A percentile compares a stretch with the other conserved stretches of the same genome.
These are phyloP conservation scores for Exidia glandulosa DNA, from an alignment of 768 basidiomycete genomes.

Conservation along the genomic window DNA sequence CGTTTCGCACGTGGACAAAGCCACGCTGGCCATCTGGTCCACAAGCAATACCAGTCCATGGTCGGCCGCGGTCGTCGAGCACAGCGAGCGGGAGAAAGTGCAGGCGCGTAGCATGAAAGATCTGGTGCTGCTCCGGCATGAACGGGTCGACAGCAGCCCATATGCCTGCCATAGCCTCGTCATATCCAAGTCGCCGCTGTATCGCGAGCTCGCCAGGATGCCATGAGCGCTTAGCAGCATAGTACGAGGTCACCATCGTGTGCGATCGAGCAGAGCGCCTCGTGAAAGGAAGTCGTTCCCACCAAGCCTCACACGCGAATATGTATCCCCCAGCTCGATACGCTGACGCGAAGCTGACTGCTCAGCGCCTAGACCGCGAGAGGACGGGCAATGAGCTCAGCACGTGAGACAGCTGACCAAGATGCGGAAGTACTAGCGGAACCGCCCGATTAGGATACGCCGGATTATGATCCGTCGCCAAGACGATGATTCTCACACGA, in stretches of 20 bases:
- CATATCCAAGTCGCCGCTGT: conserved; percentile 36
- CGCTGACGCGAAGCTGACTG: no score
- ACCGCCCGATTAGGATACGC: no score
- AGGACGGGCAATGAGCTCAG: no score
- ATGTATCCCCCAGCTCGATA: no score
- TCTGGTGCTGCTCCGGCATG: conserved; percentile 37
- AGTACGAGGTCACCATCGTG: not conserved
- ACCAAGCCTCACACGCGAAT: no score
- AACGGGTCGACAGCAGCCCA: conserved; percentile 34
- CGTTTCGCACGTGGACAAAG: conserved; percentile 28
- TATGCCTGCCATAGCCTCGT: conserved; percentile 23
- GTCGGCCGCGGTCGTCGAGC: conserved; percentile 37
- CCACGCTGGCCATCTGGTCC: conserved; percentile 33
- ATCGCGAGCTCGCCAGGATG: conserved; percentile 40
- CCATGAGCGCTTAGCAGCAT: conserved; percentile 18
- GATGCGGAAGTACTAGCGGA: no score
- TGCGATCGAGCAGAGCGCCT: no score
- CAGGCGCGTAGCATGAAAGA: conserved; percentile 37
- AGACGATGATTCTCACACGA: no score
- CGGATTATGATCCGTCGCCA: no score
- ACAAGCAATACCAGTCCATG: conserved; percentile 50
- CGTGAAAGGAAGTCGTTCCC: no score
- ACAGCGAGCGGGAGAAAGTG: conserved; percentile 49
- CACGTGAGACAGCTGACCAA: no score
- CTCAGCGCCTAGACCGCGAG: no score